Percentiles rank a stretch among this genome's conserved stretches.
These are phyloP conservation scores for Rhizoctonia solani DNA, from an alignment of 1,284 basidiomycete genomes.

Conservation along the genomic window DNA sequence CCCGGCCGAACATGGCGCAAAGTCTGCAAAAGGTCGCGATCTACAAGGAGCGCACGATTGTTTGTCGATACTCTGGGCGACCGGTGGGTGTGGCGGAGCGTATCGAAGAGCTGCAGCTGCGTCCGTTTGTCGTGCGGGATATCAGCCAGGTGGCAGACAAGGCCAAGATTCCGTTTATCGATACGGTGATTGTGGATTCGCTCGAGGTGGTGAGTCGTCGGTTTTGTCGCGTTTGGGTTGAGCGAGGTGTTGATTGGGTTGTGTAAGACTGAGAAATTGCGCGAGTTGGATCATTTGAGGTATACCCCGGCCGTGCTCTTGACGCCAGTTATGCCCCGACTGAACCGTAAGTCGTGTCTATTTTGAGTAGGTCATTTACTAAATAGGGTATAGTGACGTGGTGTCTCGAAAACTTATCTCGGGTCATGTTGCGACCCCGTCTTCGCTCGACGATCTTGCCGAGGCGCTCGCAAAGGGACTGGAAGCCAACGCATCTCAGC, in stretches of 20 bases:
- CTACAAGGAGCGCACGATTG: conserved; percentile 79
- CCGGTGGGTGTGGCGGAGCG: conserved; percentile 73
- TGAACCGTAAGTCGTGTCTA: conserved; percentile 63
- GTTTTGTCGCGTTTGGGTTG: not conserved
- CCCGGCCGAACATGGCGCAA: conserved; percentile 46
- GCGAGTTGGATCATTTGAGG: conserved; percentile 91
- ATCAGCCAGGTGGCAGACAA: conserved; percentile 80
- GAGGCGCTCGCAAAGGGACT: conserved; percentile 93
- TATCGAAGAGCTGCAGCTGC: conserved; percentile 82
- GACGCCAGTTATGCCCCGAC: conserved; percentile 70
- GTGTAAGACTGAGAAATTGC: conserved; percentile 83
- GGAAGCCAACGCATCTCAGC: conserved; percentile 88
- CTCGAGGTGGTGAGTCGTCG: conserved; percentile 74
- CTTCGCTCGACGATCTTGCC: conserved; percentile 85
- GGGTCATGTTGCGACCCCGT: conserved; percentile 89
- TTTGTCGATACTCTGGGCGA: conserved; percentile 89
- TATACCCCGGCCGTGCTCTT: conserved; percentile 98
- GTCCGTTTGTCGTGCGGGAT: conserved; percentile 77
- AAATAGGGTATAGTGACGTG: conserved; percentile 72
- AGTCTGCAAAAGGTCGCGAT: conserved; percentile 72
- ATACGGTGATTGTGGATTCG: conserved; percentile 95
- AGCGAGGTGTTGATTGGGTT: not conserved
- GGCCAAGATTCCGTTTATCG: conserved; percentile 85
- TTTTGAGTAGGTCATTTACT: conserved; percentile 43
- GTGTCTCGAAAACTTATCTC: conserved; percentile 89